Percentiles rank a stretch among this genome's conserved stretches.
Conservation (phyloP, 164 flowering plant genomes). For the Umbellularia californica region DNA sequence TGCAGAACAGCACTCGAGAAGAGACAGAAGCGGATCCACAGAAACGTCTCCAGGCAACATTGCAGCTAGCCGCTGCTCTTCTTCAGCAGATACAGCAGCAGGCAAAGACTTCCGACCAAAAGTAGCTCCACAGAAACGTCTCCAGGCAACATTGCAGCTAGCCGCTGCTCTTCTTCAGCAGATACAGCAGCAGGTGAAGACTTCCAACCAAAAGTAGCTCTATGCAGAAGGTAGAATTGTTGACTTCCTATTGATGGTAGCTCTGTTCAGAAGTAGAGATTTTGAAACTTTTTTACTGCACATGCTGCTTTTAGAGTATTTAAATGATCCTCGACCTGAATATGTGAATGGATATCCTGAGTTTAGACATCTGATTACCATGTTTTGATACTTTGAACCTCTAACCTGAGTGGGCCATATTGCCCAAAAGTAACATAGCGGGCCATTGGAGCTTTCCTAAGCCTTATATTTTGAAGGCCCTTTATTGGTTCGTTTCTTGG, state of each 20-base stretch:
- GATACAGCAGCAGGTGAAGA: slow-evolving; percentile 73
- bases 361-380: neutral
- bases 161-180: slow-evolving; percentile 98
- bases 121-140: slow-evolving; percentile 84
- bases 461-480: neutral
- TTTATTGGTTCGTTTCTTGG: no score
- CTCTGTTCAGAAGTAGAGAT: neutral
- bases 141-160: slow-evolving; percentile 88
- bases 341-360: neutral
- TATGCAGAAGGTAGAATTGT: neutral
- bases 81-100: slow-evolving; percentile 94
- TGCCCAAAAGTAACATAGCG: neutral
- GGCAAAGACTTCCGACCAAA: slow-evolving; percentile 38
- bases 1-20: slow-evolving; percentile 30
- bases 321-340: neutral
- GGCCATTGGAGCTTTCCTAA: neutral
- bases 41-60: slow-evolving; percentile 88
- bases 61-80: slow-evolving; percentile 92
- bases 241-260: neutral
- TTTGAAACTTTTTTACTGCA: neutral
- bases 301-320: neutral
- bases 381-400: neutral
- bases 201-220: slow-evolving; percentile 16
- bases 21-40: slow-evolving; percentile 72
- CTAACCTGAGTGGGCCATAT: neutral